Conservation (phyloP, 306 rosid genomes). For the Trichosanthes truncata region DNA sequence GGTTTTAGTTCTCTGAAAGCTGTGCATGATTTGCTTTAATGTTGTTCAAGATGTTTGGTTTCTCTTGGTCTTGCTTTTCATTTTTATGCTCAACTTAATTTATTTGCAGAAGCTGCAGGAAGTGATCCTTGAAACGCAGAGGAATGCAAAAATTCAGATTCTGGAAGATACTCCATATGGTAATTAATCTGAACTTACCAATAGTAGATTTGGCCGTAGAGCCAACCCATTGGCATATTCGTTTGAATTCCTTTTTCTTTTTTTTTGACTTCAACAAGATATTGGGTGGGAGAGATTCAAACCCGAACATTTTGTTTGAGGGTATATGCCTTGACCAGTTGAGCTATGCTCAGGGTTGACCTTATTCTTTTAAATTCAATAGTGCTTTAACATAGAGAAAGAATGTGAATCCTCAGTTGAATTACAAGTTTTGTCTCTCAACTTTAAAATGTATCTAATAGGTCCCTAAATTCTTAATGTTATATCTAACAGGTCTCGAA, state of each 20-base stretch:
- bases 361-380: background rate
- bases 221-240: background rate
- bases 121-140: constrained; percentile 78
- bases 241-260: background rate
- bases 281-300: too few species aligned
- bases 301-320: too few species aligned
- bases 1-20: constrained; percentile 27
- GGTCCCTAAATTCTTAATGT: background rate
- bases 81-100: background rate
- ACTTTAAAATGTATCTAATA: background rate
- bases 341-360: too few species aligned
- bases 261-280: too few species aligned
- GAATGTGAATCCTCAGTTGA: background rate
- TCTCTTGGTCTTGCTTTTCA: background rate
- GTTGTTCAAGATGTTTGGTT: background rate
- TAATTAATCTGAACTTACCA: constrained; percentile 14
- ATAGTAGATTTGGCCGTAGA: background rate
- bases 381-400: background rate
- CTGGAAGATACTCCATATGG: constrained; percentile 63
- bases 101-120: constrained; percentile 52
- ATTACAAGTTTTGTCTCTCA: background rate
- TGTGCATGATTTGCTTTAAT: background rate
- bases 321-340: too few species aligned
- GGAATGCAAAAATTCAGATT: constrained; percentile 53
- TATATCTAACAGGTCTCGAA: background rate